Conservation (phyloP, 2,329 filamentous ascomycete genomes). For the Delphinella strobiligena region DNA sequence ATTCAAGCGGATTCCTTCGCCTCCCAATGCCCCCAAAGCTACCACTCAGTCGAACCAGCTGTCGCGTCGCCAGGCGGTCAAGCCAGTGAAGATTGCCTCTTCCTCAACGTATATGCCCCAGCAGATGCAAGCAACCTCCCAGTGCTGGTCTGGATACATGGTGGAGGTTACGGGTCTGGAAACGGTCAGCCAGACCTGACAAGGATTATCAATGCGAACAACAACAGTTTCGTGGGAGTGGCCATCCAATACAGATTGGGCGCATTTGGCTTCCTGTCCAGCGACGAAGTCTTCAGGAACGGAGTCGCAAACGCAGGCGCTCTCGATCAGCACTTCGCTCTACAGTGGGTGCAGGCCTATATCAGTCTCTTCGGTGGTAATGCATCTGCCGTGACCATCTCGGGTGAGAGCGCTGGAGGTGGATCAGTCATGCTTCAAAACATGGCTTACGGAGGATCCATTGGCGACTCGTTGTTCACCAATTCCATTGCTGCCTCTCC, state of each 20-base stretch:
- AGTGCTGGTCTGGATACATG: slow-evolving; percentile 34
- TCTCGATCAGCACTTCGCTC: slow-evolving; percentile 36
- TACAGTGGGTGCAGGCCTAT: slow-evolving; percentile 40
- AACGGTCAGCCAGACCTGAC: slow-evolving; percentile 27
- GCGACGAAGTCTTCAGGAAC: slow-evolving; percentile 24
- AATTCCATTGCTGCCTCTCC: slow-evolving; percentile 31
- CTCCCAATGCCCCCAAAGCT: slow-evolving; percentile 15
- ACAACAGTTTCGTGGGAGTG: slow-evolving; percentile 22
- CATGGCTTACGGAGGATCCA: slow-evolving; percentile 16
- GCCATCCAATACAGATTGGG: slow-evolving; percentile 24
- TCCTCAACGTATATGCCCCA: slow-evolving; percentile 41
- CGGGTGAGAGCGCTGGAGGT: slow-evolving; percentile 27
- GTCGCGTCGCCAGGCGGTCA: slow-evolving; percentile 11
- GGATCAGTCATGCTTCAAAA: slow-evolving; percentile 27
- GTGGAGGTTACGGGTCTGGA: slow-evolving; percentile 27
- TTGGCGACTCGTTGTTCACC: slow-evolving; percentile 16
- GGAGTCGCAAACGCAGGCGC: slow-evolving; percentile 28
- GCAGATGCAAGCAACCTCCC: slow-evolving; percentile 27
- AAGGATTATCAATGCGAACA: slow-evolving; percentile 34
- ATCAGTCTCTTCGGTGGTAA: slow-evolving; percentile 37
- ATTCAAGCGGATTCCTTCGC: slow-evolving; percentile 12
- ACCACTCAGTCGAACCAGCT: not conserved
- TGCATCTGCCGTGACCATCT: slow-evolving; percentile 30
- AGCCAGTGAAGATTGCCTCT: slow-evolving; percentile 45
- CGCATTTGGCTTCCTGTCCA: slow-evolving; percentile 32